Evolutionary conservation across 2,329 filamentous ascomycete species (phyloP), one percentile per base, ranked within the genome.

Genomic region (Aspergillus eucalypticola): DNA sequence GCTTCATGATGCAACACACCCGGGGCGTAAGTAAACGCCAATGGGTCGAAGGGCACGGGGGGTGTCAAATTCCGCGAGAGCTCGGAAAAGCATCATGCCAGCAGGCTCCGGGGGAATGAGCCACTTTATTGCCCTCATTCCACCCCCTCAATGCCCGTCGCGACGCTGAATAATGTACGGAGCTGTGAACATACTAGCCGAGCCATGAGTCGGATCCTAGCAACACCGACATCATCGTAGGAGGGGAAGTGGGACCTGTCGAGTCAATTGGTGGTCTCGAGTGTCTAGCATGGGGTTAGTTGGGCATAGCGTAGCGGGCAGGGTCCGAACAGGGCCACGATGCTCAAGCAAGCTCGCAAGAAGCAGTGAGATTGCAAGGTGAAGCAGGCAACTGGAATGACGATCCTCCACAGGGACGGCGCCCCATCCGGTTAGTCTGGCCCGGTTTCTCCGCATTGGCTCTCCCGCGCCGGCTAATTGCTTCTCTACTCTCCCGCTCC

Each of bases 1-100:
- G 61, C 69, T 74, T 81, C 78, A 80, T 81, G 53, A 44, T 63
- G 42, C 27, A 27, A 8, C 52, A 19, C 15, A 8, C 51, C 25
- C 29, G 41, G 46, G 52, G 25, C 55, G 42, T 7, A 27, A 32
- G 21, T 19, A 19, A 41, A 32, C 46, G 23, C 25, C 48, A 46
- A 25, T 29, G 38, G 25, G 23, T 38, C 17, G 17, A 29, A 17
- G 32, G n/a, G 53, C 27, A 55, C 39, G 19, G 27, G 10, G 0
- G 10, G 11, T n/a, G 13, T 42, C 13, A 25, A n/a, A 13, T n/a
- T 29, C 23, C 17, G 17, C 23, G 21, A 44, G 23, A 25, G 23
- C 25, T 44, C 23, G 29, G 25, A 17, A 17, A 3, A 55, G n/a
- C 2, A 13, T 13, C 19, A 11, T 3, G 27, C 23, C 25, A 19